A percentile compares a stretch with the other conserved stretches of the same genome.
These are phyloP conservation scores for Botrytis elliptica DNA, from an alignment of 2,329 filamentous ascomycete genomes.

Conservation along the genomic window DNA sequence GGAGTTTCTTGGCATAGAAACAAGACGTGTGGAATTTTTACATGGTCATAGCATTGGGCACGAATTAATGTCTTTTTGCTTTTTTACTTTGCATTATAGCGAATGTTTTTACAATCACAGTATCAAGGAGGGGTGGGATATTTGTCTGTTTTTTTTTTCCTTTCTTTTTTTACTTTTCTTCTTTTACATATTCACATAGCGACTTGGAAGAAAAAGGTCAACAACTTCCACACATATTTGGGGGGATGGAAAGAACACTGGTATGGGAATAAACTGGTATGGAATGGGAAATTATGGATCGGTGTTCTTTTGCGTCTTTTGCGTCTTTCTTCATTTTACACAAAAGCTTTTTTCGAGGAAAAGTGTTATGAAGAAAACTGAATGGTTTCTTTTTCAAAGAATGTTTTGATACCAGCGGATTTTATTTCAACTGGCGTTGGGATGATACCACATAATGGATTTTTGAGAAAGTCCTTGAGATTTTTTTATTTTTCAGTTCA, in stretches of 20 bases:
- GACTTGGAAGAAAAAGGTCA: not conserved
- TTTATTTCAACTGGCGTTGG: conserved; percentile 30
- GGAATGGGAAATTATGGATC: conserved; percentile 15
- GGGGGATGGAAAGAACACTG: conserved; percentile 6
- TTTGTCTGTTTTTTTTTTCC: conserved; percentile 11
- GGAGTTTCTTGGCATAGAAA: conserved; percentile 33
- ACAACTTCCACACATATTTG: conserved; percentile 9
- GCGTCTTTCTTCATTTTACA: not conserved
- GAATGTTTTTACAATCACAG: conserved; percentile 16
- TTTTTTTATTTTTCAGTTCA: not conserved
- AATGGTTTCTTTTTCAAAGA: conserved; percentile 20
- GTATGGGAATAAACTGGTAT: conserved; percentile 12
- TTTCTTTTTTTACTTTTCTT: conserved; percentile 2
- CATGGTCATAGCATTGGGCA: conserved; percentile 27
- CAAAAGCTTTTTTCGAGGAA: conserved; percentile 24
- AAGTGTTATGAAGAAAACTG: conserved; percentile 25
- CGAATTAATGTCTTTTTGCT: conserved; percentile 33
- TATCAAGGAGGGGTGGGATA: not conserved
- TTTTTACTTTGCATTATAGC: conserved; percentile 27
- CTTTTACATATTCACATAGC: conserved; percentile 20
- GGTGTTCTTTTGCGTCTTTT: conserved; percentile 13
- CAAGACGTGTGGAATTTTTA: conserved; percentile 28
- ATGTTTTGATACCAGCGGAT: conserved; percentile 30
- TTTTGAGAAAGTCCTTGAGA: conserved; percentile 19
- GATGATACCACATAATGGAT: conserved; percentile 35